Evolutionary conservation across 176 grass and related monocot genomes (phyloP).

Genomic region (Rhynchospora pubera): DNA sequence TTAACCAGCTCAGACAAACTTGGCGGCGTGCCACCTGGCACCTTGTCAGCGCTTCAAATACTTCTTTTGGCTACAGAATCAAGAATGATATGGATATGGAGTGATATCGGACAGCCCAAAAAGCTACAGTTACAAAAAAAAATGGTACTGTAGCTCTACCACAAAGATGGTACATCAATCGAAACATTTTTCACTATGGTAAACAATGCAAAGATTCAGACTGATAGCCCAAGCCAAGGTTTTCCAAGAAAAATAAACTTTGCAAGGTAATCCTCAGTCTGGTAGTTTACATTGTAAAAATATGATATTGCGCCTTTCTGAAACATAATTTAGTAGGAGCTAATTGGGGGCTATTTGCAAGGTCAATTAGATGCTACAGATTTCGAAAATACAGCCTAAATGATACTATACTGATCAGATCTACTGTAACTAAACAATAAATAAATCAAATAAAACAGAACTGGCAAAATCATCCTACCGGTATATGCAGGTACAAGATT

Average conservation of each 20-base stretch:
- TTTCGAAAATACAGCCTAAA: background rate
- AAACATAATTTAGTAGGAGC: background rate
- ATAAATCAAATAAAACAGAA: background rate
- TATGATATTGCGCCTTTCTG: background rate
- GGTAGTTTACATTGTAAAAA: background rate
- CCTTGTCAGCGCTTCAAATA: conserved; percentile 37
- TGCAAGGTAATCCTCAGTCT: background rate
- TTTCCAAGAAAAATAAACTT: too few species aligned
- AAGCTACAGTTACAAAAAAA: background rate
- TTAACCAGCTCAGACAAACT: conserved; percentile 50
- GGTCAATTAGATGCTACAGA: background rate
- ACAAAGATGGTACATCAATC: background rate
- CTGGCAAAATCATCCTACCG: background rate
- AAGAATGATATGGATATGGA: background rate
- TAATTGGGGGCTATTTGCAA: background rate
- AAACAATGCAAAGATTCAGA: background rate
- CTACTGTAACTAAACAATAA: background rate
- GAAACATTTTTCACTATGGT: background rate
- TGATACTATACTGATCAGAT: background rate
- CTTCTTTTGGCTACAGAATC: conserved; percentile 49
- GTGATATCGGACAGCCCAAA: background rate
- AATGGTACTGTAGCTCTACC: background rate
- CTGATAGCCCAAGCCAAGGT: too few species aligned
- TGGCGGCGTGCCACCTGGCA: conserved; percentile 39
- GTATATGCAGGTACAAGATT: conserved; percentile 7